Evolutionary conservation across 169 alveolate genomes (phyloP).

Genomic region (Theileria parva): DNA sequence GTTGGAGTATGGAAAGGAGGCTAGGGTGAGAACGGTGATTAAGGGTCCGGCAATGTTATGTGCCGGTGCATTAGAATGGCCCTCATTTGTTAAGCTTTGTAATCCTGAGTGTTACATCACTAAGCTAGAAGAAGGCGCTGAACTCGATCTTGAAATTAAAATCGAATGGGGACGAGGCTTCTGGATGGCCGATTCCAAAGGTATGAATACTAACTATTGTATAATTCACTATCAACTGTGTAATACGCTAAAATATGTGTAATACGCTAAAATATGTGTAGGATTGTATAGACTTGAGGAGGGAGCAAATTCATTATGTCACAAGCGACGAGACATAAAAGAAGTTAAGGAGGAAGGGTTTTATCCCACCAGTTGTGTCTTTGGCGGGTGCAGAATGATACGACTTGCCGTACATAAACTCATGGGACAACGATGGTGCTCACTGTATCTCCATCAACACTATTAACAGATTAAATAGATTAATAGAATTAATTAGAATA

Average conservation of each 20-base stretch:
- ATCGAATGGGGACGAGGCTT: conserved; percentile 84
- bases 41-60: conserved; percentile 76
- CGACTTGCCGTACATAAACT: conserved; percentile 85
- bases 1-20: conserved; percentile 58
- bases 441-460: conserved; percentile 64
- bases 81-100: conserved; percentile 70
- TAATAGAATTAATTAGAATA: too few relatives aligned
- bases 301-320: conserved; percentile 76
- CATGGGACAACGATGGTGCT: conserved; percentile 80
- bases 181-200: conserved; percentile 73
- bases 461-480: too few relatives aligned
- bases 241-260: too few relatives aligned
- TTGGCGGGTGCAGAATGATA: conserved; percentile 83
- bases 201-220: conserved; percentile 5
- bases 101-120: conserved; percentile 77
- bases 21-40: conserved; percentile 71
- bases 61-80: conserved; percentile 81
- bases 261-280: background rate
- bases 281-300: conserved; percentile 78
- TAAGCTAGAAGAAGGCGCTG: conserved; percentile 73
- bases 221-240: too few relatives aligned
- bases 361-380: conserved; percentile 76
- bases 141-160: conserved; percentile 74
- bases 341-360: conserved; percentile 76
- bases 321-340: conserved; percentile 70